A percentile compares a stretch with the other conserved stretches of the same genome.
phyloP scores from a whole-genome alignment of 2,329 filamentous ascomycete genomes.

The Botrytis sinoallii region DNA sequence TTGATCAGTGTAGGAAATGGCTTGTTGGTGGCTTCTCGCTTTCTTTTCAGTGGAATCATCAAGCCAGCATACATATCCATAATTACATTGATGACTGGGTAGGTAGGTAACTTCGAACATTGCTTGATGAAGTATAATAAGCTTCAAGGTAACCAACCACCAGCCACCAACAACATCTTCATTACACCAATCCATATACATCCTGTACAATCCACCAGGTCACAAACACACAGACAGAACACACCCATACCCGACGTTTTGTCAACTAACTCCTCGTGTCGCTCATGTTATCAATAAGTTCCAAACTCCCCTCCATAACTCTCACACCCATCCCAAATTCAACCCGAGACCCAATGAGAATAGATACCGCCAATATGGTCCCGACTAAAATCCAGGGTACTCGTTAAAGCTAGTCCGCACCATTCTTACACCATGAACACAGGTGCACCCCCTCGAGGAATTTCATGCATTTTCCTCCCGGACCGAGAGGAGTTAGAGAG shows the following conservation, averaged over 20 bases:
- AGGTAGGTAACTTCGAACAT: no score
- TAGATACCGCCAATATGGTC: slow-evolving; percentile 18
- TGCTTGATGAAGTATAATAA: neutral
- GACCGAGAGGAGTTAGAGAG: slow-evolving; percentile 1
- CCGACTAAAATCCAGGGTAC: slow-evolving; percentile 11
- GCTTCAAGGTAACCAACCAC: neutral
- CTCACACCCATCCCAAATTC: neutral
- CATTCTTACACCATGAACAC: neutral
- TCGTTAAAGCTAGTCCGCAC: neutral
- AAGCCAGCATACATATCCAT: neutral
- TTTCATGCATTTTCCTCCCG: neutral
- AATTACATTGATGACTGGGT: neutral
- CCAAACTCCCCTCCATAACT: neutral
- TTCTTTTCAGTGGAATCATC: neutral
- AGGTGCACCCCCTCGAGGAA: neutral
- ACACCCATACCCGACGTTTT: neutral
- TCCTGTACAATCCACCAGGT: neutral
- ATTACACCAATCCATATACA: neutral
- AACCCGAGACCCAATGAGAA: slow-evolving; percentile 10
- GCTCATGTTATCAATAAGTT: slow-evolving; percentile 7
- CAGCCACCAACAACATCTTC: neutral
- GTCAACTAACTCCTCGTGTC: slow-evolving; percentile 8
- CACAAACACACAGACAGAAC: neutral
- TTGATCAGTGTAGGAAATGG: neutral
- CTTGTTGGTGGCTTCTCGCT: slow-evolving; percentile 7